Evolutionary conservation across 2,329 filamentous ascomycete genomes (phyloP).

Genomic region (Trichoderma polysporum): DNA sequence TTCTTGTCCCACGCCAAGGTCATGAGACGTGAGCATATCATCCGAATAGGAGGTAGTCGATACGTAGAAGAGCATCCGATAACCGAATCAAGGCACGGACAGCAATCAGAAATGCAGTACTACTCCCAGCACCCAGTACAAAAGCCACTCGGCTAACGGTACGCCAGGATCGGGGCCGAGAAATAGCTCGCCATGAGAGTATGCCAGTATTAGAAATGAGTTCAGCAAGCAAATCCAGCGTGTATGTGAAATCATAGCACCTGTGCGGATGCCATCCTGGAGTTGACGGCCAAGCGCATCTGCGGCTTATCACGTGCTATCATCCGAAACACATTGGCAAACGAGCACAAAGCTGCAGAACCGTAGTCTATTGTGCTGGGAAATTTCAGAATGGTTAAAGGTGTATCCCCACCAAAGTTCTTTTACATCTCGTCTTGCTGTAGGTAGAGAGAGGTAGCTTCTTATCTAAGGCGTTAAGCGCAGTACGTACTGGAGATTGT

Average conservation of each 20-base stretch:
- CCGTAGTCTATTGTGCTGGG: not conserved
- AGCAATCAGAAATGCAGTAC: not conserved
- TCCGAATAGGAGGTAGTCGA: not conserved
- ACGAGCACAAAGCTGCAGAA: conserved; percentile 1
- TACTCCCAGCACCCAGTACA: not conserved
- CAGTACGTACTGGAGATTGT: too few relatives aligned
- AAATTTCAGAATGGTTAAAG: not conserved
- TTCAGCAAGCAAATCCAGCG: not conserved
- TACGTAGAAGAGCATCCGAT: not conserved
- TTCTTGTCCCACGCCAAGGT: not conserved
- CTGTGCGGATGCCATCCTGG: not conserved
- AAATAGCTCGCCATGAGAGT: fast-evolving
- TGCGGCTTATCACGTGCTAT: conserved; percentile 13
- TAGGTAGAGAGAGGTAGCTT: not conserved
- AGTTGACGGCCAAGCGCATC: conserved; percentile 13
- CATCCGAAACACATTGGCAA: not conserved
- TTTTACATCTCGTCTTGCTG: not conserved
- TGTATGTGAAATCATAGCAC: not conserved
- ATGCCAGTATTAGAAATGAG: not conserved
- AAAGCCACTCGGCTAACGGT: not conserved
- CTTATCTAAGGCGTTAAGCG: too few relatives aligned
- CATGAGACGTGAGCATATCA: not conserved
- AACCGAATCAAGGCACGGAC: not conserved
- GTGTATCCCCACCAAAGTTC: not conserved
- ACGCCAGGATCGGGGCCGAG: not conserved